These are phyloP conservation scores for Vitis vinifera DNA, from an alignment of 164 flowering plant genomes.

Conservation along the genomic window DNA sequence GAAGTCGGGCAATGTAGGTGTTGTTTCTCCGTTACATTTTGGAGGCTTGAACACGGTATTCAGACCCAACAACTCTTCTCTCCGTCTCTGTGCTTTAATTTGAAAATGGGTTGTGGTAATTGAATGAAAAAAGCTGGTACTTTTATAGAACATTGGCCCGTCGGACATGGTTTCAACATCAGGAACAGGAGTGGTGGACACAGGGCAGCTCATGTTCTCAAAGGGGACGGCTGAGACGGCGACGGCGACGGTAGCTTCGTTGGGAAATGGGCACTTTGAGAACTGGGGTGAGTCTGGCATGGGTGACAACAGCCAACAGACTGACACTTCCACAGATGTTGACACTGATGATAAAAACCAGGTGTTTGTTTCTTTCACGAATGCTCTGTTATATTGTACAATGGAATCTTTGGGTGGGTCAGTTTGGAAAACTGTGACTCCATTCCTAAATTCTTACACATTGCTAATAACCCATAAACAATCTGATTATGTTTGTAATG, in stretches of 20 bases:
- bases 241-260: constrained; percentile 16
- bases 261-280: constrained; percentile 54
- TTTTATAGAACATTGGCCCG: constrained; percentile 25
- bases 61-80: neutral
- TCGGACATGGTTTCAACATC: constrained; percentile 24
- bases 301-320: constrained; percentile 72
- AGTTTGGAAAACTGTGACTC: too few species aligned
- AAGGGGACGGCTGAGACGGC: constrained; percentile 21
- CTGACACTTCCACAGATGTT: constrained; percentile 81
- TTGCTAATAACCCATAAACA: too few species aligned
- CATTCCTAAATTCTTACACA: too few species aligned
- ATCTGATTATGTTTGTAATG: too few species aligned
- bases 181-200: constrained; percentile 33
- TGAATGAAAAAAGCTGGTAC: neutral
- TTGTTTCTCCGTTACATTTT: constrained; percentile 29
- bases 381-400: constrained; percentile 1
- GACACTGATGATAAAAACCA: constrained; percentile 77
- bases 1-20: constrained; percentile 33
- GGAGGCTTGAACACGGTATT: constrained; percentile 48
- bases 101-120: neutral
- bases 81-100: neutral
- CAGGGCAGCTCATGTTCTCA: constrained; percentile 39
- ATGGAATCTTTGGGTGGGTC: constrained; percentile 1
- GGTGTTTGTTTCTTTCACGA: constrained; percentile 24
- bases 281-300: constrained; percentile 78